These are phyloP conservation scores for Tuber borchii DNA, from an alignment of 495 filamentous ascomycete species.

Conservation along the genomic window DNA sequence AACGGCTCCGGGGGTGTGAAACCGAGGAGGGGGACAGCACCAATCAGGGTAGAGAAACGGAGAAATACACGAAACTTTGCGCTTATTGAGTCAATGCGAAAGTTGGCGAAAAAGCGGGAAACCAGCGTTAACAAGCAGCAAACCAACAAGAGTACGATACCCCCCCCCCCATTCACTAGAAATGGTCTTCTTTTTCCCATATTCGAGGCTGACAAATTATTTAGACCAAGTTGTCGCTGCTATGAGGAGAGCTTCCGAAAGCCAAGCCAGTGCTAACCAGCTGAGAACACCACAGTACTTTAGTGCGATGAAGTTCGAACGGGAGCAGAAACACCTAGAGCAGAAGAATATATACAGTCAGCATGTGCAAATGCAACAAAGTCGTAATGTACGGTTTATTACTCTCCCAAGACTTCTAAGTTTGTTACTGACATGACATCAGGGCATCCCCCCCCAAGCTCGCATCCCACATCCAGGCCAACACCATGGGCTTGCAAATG, in stretches of 20 bases:
- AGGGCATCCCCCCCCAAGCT: constrained; percentile 14
- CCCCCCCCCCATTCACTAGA: constrained; percentile 2
- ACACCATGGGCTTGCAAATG: constrained; percentile 25
- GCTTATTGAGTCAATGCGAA: constrained; percentile 88
- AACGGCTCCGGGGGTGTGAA: constrained; percentile 26
- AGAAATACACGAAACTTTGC: constrained; percentile 77
- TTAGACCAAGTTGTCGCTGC: constrained; percentile 33
- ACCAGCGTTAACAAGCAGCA: constrained; percentile 74
- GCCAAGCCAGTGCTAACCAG: constrained; percentile 32
- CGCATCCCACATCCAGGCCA: constrained; percentile 30
- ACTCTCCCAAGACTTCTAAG: not conserved
- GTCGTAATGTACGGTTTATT: constrained; percentile 18
- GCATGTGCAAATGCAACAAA: constrained; percentile 28
- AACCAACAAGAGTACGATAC: constrained; percentile 47
- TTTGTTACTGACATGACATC: not conserved
- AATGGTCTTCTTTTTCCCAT: not conserved
- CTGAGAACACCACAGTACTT: constrained; percentile 78
- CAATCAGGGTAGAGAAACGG: constrained; percentile 68
- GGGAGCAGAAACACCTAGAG: constrained; percentile 70
- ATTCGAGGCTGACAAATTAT: not conserved
- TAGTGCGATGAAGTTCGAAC: constrained; percentile 77
- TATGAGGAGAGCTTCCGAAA: constrained; percentile 44
- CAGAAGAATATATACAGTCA: constrained; percentile 50
- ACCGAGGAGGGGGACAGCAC: constrained; percentile 37
- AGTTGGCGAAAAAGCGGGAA: constrained; percentile 89